These are phyloP conservation scores for Dothideomycetes sp. DNA, from an alignment of 2,329 filamentous ascomycete genomes.

Conservation along the genomic window DNA sequence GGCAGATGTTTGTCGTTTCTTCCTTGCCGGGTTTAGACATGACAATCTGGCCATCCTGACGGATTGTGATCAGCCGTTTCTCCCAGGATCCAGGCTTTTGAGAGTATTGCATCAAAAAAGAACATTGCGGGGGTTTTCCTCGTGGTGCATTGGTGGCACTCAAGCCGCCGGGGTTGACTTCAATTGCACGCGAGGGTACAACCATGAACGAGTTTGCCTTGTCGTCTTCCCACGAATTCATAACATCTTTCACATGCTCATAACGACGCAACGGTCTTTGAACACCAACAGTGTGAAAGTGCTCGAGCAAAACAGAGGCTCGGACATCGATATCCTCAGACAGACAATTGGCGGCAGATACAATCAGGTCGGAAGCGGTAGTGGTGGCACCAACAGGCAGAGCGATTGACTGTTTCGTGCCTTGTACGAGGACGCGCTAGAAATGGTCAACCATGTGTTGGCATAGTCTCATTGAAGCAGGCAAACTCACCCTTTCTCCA, in stretches of 20 bases:
- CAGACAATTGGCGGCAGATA: constrained; percentile 55
- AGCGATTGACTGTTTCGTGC: constrained; percentile 57
- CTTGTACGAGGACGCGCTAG: constrained; percentile 63
- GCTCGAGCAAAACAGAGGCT: constrained; percentile 66
- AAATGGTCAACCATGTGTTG: constrained; percentile 22
- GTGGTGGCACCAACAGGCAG: constrained; percentile 69
- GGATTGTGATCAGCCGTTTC: constrained; percentile 70
- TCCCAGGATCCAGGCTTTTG: constrained; percentile 79
- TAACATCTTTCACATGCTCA: constrained; percentile 74
- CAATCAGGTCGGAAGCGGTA: constrained; percentile 63
- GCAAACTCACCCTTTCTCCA: constrained; percentile 56
- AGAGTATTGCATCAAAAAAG: constrained; percentile 69
- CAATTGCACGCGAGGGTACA: constrained; percentile 45
- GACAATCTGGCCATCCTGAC: constrained; percentile 60
- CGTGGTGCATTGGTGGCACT: constrained; percentile 55
- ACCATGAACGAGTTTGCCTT: constrained; percentile 66
- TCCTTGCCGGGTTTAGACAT: constrained; percentile 61
- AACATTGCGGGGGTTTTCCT: constrained; percentile 55
- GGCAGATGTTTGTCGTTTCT: constrained; percentile 62
- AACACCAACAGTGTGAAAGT: constrained; percentile 64
- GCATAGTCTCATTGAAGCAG: constrained; percentile 11
- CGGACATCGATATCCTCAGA: constrained; percentile 54
- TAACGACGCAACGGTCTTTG: constrained; percentile 77
- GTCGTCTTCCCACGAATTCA: constrained; percentile 89
- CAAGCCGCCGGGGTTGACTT: constrained; percentile 50